These are phyloP conservation scores for Cryphonectria japonica DNA, from an alignment of 2,329 filamentous ascomycete genomes.

Conservation along the genomic window DNA sequence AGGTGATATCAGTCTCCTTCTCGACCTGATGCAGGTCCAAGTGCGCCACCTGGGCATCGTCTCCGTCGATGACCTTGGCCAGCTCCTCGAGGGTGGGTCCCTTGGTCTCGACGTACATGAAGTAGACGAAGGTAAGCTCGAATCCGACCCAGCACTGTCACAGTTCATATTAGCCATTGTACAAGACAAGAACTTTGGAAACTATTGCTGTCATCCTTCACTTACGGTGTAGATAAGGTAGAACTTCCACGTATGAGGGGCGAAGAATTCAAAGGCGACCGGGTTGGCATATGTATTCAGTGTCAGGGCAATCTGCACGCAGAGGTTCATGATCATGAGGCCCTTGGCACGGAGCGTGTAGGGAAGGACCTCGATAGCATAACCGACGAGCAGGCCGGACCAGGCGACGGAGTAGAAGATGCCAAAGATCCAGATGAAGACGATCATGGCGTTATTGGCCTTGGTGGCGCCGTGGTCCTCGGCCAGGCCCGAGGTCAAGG, in stretches of 20 bases:
- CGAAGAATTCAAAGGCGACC: constrained; percentile 53
- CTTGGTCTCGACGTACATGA: constrained; percentile 63
- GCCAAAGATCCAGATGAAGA: constrained; percentile 45
- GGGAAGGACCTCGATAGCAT: constrained; percentile 55
- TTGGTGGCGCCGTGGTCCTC: constrained; percentile 44
- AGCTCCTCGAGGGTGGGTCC: constrained; percentile 69
- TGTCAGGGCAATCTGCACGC: constrained; percentile 57
- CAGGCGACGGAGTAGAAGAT: constrained; percentile 59
- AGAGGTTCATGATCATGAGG: constrained; percentile 60
- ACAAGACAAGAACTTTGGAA: background rate
- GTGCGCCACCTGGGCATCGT: constrained; percentile 53
- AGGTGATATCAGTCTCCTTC: constrained; percentile 43
- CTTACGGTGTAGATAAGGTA: constrained; percentile 60
- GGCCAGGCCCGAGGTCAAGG: constrained; percentile 49
- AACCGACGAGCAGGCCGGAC: constrained; percentile 61
- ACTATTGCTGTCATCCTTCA: constrained; percentile 13
- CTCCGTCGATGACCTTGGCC: constrained; percentile 68
- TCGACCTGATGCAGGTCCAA: constrained; percentile 51
- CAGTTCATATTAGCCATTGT: background rate
- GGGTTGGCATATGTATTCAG: constrained; percentile 61
- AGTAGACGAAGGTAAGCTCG: constrained; percentile 60
- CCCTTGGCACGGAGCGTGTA: constrained; percentile 57
- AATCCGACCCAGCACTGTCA: constrained; percentile 55
- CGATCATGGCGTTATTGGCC: constrained; percentile 47
- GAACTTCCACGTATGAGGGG: constrained; percentile 53